Evolutionary conservation across 2,329 filamentous ascomycete genomes (phyloP), one percentile per base, ranked within the genome.

Genomic region (Myriosclerotinia curreyana): DNA sequence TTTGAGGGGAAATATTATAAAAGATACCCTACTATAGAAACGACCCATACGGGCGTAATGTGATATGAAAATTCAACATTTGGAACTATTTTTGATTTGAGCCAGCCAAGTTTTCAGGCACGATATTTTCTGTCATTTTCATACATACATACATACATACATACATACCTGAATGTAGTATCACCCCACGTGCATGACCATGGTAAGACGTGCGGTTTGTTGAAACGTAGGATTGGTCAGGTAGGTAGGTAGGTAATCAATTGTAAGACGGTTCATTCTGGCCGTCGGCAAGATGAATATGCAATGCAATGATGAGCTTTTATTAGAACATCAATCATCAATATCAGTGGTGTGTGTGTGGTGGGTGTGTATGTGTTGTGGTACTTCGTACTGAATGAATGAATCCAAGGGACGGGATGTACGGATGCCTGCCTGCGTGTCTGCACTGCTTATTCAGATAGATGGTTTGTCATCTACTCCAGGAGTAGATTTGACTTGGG

Each of bases 11-110:
- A 55, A 54, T 36, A n/a, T 31, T 52, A 44, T 46, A 53, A 38
- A 66, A 62, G 67, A 66, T 66, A 62, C 66, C 66, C 50, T 46
- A 61, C 50, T 22, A 55, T 62, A 62, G 60, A 62, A 36, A 48
- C 54, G 42, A 36, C 54, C 28, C 54, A 36, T 34, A 48, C n/a
- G 40, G 54, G 42, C 42, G 54, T 58, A 46, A 58, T 28, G 40
- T 58, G 54, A 58, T 58, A 58, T 58, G 54, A 58, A 58, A 58
- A 58, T 46, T 58, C 54, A 58, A 58, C 54, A 58, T 58, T 58
- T 48, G 42, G 46, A 31, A 48, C 28, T 36, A 48, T 46, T 46
- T 58, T 58, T 48, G 2, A 48, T 36, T 58, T 48, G 40, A 36
- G 54, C 54, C 7, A n/a, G n/a, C n/a, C n/a, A n/a, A 38, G 9